Evolutionary conservation across 2,329 filamentous ascomycete species (phyloP).

Genomic region (Clonostachys rhizophaga): DNA sequence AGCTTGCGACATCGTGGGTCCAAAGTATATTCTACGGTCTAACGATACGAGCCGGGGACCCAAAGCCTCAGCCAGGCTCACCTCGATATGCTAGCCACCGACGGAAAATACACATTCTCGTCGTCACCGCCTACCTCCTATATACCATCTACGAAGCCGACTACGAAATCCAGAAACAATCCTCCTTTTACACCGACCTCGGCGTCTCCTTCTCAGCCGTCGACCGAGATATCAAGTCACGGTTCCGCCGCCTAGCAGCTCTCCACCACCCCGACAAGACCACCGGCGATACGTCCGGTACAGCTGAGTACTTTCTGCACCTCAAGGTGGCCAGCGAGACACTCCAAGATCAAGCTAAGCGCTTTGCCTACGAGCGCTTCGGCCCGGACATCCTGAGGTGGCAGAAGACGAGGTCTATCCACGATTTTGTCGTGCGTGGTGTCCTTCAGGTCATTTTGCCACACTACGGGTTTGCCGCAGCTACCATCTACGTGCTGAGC

Average conservation of each 20-base stretch:
- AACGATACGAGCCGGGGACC: constrained; percentile 84
- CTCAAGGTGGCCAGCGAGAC: constrained; percentile 82
- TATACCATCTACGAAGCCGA: constrained; percentile 94
- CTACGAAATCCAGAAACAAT: constrained; percentile 65
- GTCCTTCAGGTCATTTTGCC: constrained; percentile 50
- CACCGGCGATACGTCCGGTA: constrained; percentile 21
- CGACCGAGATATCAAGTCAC: constrained; percentile 75
- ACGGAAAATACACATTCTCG: constrained; percentile 75
- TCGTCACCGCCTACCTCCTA: constrained; percentile 77
- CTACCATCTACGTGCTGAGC: constrained; percentile 55
- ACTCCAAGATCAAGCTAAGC: constrained; percentile 67
- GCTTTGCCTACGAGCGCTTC: constrained; percentile 89
- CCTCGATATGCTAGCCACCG: constrained; percentile 69
- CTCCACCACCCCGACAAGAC: constrained; percentile 84
- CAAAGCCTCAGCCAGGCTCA: constrained; percentile 67
- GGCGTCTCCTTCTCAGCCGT: constrained; percentile 63
- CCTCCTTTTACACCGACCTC: constrained; percentile 77
- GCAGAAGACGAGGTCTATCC: constrained; percentile 61
- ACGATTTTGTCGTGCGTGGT: constrained; percentile 69
- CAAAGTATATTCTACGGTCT: constrained; percentile 84
- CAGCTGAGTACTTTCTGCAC: constrained; percentile 63
- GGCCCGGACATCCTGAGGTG: constrained; percentile 67
- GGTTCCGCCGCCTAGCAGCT: constrained; percentile 73
- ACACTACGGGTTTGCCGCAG: constrained; percentile 56
- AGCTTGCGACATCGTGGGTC: constrained; percentile 74